Conservation (phyloP, 2,329 filamentous ascomycete species). For the Biscogniauxia marginata region DNA sequence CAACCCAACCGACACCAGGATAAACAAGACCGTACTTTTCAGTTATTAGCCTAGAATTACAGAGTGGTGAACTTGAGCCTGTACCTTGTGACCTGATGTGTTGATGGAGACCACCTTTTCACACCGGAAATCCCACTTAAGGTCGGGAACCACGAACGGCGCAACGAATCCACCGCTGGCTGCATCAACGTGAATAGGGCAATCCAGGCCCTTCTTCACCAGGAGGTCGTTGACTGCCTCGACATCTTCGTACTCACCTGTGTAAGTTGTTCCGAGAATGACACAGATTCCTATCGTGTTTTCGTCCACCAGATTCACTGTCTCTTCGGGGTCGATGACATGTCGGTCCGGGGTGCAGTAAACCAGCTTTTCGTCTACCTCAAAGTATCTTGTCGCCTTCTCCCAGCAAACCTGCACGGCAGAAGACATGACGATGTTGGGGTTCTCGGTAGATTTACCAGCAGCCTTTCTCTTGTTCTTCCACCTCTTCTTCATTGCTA, state of each 20-base stretch:
- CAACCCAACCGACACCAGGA: constrained; percentile 89
- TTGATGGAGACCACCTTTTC: constrained; percentile 92
- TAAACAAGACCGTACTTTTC: constrained; percentile 65
- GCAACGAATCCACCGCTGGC: constrained; percentile 91
- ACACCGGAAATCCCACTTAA: constrained; percentile 90
- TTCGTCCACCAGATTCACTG: constrained; percentile 61
- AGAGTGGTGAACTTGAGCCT: not conserved
- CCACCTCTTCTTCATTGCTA: constrained; percentile 97
- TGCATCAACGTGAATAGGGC: constrained; percentile 90
- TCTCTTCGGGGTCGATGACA: constrained; percentile 62
- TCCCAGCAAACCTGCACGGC: constrained; percentile 98
- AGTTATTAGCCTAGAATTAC: constrained; percentile 7
- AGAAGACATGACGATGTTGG: constrained; percentile 94
- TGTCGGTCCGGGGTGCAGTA: constrained; percentile 62
- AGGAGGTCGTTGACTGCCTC: constrained; percentile 90
- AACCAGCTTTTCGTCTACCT: constrained; percentile 84
- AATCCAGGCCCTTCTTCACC: constrained; percentile 69
- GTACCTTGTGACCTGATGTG: constrained; percentile 82
- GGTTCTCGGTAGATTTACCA: constrained; percentile 75
- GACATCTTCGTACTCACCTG: constrained; percentile 92
- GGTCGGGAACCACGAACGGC: constrained; percentile 80
- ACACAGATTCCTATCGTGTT: constrained; percentile 87
- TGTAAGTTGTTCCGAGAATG: constrained; percentile 92
- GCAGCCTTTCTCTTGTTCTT: constrained; percentile 79
- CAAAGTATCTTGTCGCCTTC: constrained; percentile 85